Evolutionary conservation across 441 rosid species (phyloP), one percentile per base, ranked within the genome.

Genomic region (Macaranga tanarius): DNA sequence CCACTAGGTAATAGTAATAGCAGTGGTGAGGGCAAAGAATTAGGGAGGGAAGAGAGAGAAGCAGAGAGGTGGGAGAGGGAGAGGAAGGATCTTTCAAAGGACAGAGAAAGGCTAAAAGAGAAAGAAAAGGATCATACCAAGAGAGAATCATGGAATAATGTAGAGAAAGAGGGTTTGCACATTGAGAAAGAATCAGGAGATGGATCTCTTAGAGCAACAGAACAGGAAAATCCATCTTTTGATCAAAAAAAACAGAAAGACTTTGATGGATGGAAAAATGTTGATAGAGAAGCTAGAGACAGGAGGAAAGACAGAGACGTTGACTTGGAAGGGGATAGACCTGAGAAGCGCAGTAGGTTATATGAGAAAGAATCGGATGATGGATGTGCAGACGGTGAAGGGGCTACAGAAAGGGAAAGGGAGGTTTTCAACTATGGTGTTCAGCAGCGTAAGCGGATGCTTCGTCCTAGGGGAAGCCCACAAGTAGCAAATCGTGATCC

Each of bases 361-460:
- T 73, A 74, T 54, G 96, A 93, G 63, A 92, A 88, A 62, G 98
- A 93, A 75, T 81, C 90, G 69, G 99, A 93, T 81, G 99, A 90
- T 80, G 98, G 95, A 76, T 82, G 81, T 82, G 88, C 81, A 26
- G 98, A 90, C 83, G 90, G 84, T 69, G 98, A 93, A 77, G 96
- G 92, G 50, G 83, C 79, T 55, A 67, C 86, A 45, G 93, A 89
- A 77, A 90, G 88, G 83, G 98, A 94, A 65, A 90, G 88, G 75
- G 97, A 88, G 48, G 81, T 75, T 76, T 84, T 89, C 76, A 86
- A 79, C 75, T 84, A 83, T 77, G 97, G 98, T 79, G 90, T 92
- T 76, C 99, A 93, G 84, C 90, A 93, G 82, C 90, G 94, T 65
- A 96, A 89, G 90, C 87, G 97, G 83, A 89, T 93, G 98, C 94